A percentile compares a stretch with the other conserved stretches of the same genome.
Evolutionary conservation across 768 basidiomycete species (phyloP).

Genomic region (Boletus rubescentipes): DNA sequence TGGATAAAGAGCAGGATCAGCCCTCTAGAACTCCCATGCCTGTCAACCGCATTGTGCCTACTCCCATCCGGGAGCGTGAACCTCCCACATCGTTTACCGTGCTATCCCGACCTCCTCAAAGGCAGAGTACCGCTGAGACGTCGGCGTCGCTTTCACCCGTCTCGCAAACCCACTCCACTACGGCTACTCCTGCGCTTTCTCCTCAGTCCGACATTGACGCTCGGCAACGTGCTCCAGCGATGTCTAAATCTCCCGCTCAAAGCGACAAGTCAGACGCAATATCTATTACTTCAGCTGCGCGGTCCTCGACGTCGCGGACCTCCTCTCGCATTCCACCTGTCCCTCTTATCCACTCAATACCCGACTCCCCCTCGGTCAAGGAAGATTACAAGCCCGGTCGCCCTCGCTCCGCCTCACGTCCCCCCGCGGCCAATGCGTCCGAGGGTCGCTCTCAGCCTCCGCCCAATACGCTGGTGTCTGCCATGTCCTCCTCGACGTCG

Average conservation of each 20-base stretch:
- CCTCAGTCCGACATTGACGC: conserved; percentile 12
- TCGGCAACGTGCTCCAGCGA: conserved; percentile 14
- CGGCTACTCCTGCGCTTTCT: background rate
- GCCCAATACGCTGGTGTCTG: conserved; percentile 8
- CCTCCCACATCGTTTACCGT: conserved; percentile 62
- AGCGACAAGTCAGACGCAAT: conserved; percentile 29
- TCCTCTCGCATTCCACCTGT: conserved; percentile 29
- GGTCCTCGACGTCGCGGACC: conserved; percentile 21
- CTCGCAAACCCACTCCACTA: background rate
- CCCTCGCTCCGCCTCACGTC: conserved; percentile 7
- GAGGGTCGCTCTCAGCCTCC: conserved; percentile 15
- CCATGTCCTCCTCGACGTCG: conserved; percentile 7
- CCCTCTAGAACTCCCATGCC: conserved; percentile 4
- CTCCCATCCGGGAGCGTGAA: conserved; percentile 55
- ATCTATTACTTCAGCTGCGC: conserved; percentile 24
- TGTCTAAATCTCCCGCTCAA: conserved; percentile 7
- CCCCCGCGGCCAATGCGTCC: conserved; percentile 6
- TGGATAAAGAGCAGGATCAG: conserved; percentile 25
- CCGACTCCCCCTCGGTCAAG: conserved; percentile 33
- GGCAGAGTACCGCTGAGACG: conserved; percentile 26
- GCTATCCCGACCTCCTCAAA: conserved; percentile 53
- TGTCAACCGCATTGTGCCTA: conserved; percentile 41
- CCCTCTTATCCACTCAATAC: conserved; percentile 33
- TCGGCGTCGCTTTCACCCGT: conserved; percentile 9
- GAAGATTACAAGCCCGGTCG: conserved; percentile 17